Evolutionary conservation across 306 rosid genomes (phyloP).

Genomic region (Arachis hypogaea): DNA sequence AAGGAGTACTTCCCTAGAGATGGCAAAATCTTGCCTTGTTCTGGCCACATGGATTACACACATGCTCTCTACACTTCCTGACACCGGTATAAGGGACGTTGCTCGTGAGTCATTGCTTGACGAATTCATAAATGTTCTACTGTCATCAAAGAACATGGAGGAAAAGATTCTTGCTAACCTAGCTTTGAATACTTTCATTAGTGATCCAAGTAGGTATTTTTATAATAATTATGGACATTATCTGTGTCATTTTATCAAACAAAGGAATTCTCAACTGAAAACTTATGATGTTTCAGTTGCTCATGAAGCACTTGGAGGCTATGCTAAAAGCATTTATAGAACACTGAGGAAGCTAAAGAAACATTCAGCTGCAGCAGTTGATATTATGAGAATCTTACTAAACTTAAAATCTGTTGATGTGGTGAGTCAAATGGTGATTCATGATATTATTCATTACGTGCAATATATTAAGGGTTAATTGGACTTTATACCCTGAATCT

Average conservation of each 20-base stretch:
- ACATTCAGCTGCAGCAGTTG: conserved; percentile 59
- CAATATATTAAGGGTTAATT: neutral
- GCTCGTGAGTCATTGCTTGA: conserved; percentile 82
- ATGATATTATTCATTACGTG: conserved; percentile 5
- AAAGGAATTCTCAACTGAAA: conserved; percentile 31
- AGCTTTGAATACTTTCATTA: conserved; percentile 71
- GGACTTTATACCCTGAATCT: too few species aligned
- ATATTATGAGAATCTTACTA: conserved; percentile 70
- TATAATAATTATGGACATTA: neutral
- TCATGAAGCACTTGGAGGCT: conserved; percentile 64
- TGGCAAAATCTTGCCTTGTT: conserved; percentile 78
- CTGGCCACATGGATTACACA: conserved; percentile 85
- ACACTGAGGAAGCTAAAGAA: conserved; percentile 78
- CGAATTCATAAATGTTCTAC: conserved; percentile 68
- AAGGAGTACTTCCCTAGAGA: conserved; percentile 68
- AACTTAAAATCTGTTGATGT: conserved; percentile 77
- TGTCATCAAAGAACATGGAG: conserved; percentile 74
- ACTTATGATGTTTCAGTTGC: conserved; percentile 56
- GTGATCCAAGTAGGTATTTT: conserved; percentile 62
- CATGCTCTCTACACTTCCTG: conserved; percentile 87
- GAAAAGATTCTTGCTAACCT: conserved; percentile 79
- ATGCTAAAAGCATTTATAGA: conserved; percentile 77
- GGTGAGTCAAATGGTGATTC: conserved; percentile 55
- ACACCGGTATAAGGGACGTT: conserved; percentile 65
- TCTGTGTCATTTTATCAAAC: neutral